Evolutionary conservation across 768 basidiomycete genomes (phyloP), one percentile per base, ranked within the genome.

Genomic region (Termitomyces sp.): DNA sequence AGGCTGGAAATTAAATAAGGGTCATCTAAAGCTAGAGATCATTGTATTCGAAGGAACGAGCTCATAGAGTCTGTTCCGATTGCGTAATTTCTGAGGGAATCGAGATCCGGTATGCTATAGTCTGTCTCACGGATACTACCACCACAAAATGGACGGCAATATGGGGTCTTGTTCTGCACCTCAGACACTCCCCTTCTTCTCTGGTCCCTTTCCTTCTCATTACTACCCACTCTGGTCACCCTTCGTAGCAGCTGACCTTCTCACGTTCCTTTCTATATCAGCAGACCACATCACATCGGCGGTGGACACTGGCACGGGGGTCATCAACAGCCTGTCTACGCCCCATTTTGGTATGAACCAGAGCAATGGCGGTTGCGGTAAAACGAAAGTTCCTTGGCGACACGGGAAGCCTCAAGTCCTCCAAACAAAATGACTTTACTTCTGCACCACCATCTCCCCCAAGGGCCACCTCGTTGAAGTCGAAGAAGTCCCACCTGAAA

Each of bases 381-480:
- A 27, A 38, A 50, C 49, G 37, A 19, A 50, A 54, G 51, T 60
- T 63, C 46, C 61, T 66, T n/a, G 65, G 50, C 19, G 68, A 69
- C 50, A 59, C 62, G 6, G 57, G 60, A 43, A 65, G 67, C 51
- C 53, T 65, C 23, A 54, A 58, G 46, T 67, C 69, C 34, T 65
- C 69, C 53, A 60, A 63, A 34, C 54, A 54, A 29, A 55, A 59
- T 27, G 48, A 51, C 4, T 46, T 54, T 19, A 55, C 62, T 32
- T 62, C 64, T 23, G 58, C 61, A 46, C 45, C 69, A 21, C 57
- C 64, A 17, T 66, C 66, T 29, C 58, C 17, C 6, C 17, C 62
- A 19, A 65, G 63, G 46, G 58, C 64, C 16, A 63, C 50, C 17
- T 69, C 69, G 9, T 57, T 71, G 35, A 69, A 68, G 49, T 29